Conservation (phyloP, 768 basidiomycete genomes). For the Boletellus emodensis region DNA sequence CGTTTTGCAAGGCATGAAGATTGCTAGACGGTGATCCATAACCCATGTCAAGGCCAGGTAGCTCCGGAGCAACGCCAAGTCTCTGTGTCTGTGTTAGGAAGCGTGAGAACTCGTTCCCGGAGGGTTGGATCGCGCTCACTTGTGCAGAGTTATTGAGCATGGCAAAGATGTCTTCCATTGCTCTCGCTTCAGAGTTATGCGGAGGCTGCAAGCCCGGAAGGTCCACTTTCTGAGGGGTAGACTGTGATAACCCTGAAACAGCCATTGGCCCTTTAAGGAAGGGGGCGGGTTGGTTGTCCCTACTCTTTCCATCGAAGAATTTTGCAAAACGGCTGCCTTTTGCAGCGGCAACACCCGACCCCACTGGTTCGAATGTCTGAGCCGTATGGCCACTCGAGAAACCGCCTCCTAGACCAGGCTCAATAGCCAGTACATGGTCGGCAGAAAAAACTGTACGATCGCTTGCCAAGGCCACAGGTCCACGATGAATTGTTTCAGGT, state of each 20-base stretch:
- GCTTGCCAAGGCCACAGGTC: constrained; percentile 10
- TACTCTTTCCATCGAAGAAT: constrained; percentile 74
- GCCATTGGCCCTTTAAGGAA: constrained; percentile 38
- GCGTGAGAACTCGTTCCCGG: constrained; percentile 5
- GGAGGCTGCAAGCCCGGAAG: constrained; percentile 31
- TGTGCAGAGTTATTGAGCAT: constrained; percentile 77
- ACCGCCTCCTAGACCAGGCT: constrained; percentile 13
- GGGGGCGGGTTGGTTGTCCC: constrained; percentile 35
- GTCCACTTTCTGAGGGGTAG: constrained; percentile 48
- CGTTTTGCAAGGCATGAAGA: constrained; percentile 40
- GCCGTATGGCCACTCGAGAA: constrained; percentile 13
- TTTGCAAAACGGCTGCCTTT: constrained; percentile 86
- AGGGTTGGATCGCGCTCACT: constrained; percentile 38
- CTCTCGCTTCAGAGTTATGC: constrained; percentile 47
- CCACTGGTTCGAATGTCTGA: constrained; percentile 29
- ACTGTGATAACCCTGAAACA: constrained; percentile 43
- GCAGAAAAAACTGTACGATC: constrained; percentile 23
- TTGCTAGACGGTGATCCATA: constrained; percentile 25
- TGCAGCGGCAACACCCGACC: constrained; percentile 45
- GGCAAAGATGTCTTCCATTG: constrained; percentile 78
- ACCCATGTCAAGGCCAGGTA: constrained; percentile 21
- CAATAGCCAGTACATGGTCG: constrained; percentile 19
- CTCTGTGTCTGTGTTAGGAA: constrained; percentile 27
- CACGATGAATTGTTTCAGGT: constrained; percentile 21
- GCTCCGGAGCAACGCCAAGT: constrained; percentile 20